Evolutionary conservation across 2,329 filamentous ascomycete species (phyloP).

Genomic region (Penicillium decumbens): DNA sequence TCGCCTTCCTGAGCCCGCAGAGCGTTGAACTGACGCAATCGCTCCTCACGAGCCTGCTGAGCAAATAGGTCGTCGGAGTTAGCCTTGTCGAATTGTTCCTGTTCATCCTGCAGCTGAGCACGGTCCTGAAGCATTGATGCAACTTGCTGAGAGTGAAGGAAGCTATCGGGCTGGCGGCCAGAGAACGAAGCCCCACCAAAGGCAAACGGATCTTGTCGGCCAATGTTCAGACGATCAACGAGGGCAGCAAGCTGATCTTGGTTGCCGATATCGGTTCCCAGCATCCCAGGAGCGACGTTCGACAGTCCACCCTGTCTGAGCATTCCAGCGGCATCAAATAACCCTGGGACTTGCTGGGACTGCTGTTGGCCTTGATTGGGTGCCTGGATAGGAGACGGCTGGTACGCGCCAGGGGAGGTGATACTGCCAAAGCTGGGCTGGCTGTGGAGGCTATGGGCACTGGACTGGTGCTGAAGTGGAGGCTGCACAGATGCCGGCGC

Average conservation of each 20-base stretch:
- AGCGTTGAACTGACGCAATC: constrained; percentile 78
- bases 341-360: constrained; percentile 55
- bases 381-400: constrained; percentile 56
- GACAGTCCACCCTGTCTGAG: constrained; percentile 43
- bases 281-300: constrained; percentile 36
- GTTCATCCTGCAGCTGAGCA: constrained; percentile 57
- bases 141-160: constrained; percentile 54
- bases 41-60: constrained; percentile 56
- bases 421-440: constrained; percentile 96
- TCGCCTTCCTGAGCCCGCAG: constrained; percentile 68
- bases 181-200: constrained; percentile 47
- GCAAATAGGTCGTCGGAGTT: constrained; percentile 46
- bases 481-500: constrained; percentile 50
- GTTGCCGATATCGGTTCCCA: constrained; percentile 52
- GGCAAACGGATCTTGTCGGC: constrained; percentile 47
- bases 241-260: constrained; percentile 67
- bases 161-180: constrained; percentile 44
- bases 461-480: constrained; percentile 87
- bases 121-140: constrained; percentile 58
- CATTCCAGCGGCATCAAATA: constrained; percentile 58
- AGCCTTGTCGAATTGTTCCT: constrained; percentile 50
- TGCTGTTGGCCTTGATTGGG: constrained; percentile 55
- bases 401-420: constrained; percentile 72
- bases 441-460: constrained; percentile 90
- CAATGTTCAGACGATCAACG: constrained; percentile 62